Evolutionary conservation across 75 land plant genomes (phyloP).

Genomic region (Pinus taeda): DNA sequence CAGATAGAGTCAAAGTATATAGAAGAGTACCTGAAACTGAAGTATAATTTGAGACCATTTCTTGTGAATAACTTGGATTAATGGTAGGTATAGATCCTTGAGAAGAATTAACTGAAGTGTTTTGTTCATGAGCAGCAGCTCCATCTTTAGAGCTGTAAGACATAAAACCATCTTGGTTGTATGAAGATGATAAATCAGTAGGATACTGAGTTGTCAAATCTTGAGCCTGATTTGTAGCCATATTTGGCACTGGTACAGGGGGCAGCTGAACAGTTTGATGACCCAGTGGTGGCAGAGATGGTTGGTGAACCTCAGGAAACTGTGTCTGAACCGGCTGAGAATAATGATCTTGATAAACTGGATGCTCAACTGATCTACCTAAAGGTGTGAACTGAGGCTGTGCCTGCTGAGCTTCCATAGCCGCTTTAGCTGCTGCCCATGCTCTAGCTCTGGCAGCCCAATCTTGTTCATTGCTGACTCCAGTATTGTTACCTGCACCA

Average conservation of each 20-base stretch:
- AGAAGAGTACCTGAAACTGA: slow-evolving; percentile 57
- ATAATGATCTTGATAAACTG: slow-evolving; percentile 37
- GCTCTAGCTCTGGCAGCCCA: slow-evolving; percentile 73
- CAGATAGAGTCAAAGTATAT: not conserved
- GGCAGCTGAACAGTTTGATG: slow-evolving; percentile 15
- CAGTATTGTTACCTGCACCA: slow-evolving; percentile 21
- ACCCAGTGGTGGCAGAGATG: slow-evolving; percentile 13
- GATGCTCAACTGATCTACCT: slow-evolving; percentile 24
- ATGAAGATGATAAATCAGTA: slow-evolving; percentile 26
- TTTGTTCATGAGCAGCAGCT: slow-evolving; percentile 13
- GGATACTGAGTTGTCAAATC: slow-evolving; percentile 10
- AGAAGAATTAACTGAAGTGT: slow-evolving; percentile 12
- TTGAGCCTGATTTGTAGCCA: slow-evolving; percentile 13
- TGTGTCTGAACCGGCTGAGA: slow-evolving; percentile 19
- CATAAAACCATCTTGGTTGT: slow-evolving; percentile 17
- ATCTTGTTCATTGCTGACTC: slow-evolving; percentile 47
- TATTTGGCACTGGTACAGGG: slow-evolving; percentile 1
- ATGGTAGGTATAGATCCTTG: slow-evolving; percentile 14
- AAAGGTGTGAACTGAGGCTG: slow-evolving; percentile 23
- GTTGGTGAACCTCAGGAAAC: slow-evolving; percentile 24
- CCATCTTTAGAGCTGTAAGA: slow-evolving; percentile 27
- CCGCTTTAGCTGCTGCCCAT: slow-evolving; percentile 66
- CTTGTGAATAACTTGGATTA: slow-evolving; percentile 54
- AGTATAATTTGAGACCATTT: slow-evolving; percentile 81
- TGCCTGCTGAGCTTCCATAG: slow-evolving; percentile 43